A percentile compares a stretch with the other conserved stretches of the same genome.
phyloP scores from a whole-genome alignment of 768 basidiomycete species.

The Calocybe indica region DNA sequence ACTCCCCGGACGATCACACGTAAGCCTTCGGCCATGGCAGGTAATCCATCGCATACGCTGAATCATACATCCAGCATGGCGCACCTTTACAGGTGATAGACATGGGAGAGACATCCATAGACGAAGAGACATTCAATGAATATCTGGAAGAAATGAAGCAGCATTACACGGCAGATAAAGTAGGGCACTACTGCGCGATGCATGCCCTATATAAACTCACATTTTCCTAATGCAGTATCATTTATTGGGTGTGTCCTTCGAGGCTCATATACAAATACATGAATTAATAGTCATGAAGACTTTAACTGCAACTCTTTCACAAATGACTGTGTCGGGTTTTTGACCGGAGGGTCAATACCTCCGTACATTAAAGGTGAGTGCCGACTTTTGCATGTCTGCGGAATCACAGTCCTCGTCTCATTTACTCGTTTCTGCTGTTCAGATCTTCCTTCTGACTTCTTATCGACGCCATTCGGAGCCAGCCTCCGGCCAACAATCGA shows the following conservation, averaged over 20 bases:
- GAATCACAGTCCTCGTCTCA: not conserved
- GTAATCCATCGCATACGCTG: not conserved
- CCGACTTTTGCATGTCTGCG: not conserved
- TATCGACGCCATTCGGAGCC: conserved; percentile 60
- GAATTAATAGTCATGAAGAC: conserved; percentile 33
- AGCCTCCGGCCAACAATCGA: conserved; percentile 89
- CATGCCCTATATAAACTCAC: not conserved
- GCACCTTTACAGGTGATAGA: conserved; percentile 62
- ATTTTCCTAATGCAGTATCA: conserved; percentile 53
- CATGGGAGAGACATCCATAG: conserved; percentile 76
- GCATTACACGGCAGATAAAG: conserved; percentile 88
- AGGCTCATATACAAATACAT: too few relatives aligned
- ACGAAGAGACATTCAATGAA: conserved; percentile 81
- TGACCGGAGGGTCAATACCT: conserved; percentile 82
- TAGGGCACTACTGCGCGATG: conserved; percentile 23
- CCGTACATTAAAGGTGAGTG: conserved; percentile 69
- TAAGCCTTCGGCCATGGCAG: conserved; percentile 27
- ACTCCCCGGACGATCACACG: conserved; percentile 76
- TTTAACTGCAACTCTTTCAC: conserved; percentile 97
- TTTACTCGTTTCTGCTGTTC: not conserved
- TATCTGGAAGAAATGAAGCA: conserved; percentile 71
- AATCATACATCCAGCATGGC: conserved; percentile 52
- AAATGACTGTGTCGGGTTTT: conserved; percentile 79
- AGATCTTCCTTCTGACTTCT: not conserved
- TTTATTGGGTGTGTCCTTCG: conserved; percentile 52